Base-by-base conservation (phyloP, 139 green algal genomes). In the Tetraselmis chui region DNA sequence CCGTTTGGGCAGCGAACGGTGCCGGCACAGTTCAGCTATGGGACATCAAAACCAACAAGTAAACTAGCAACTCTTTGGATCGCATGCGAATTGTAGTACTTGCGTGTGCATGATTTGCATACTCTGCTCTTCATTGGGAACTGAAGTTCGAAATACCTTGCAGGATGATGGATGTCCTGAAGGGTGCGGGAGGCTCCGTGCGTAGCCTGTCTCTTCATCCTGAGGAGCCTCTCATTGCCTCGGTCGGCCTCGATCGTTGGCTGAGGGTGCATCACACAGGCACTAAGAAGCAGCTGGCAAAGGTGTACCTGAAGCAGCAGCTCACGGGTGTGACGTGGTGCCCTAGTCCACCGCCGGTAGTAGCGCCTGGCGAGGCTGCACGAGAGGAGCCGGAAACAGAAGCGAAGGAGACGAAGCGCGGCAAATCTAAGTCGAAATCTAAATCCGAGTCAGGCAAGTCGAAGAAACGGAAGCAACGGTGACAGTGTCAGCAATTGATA, bases 21-120 rank as follows among this genome's bases (percentile, higher is more conserved):
- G 45, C 45, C 18, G 45, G 45, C 5, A 25, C 11, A 5, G 45
- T 67, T 5, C 45, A 67, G 45, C 45, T 67, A 18, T 67, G 45
- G 45, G 45, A 67, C 45, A 67, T 67, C 45, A 67, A 5, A 25
- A 18, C 45, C 5, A 67, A 67, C 45, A 67, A 18, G 45, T 67
- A 5, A 67, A 18, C 45, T n/a, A n/a, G n/a, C n/a, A n/a, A n/a
- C n/a, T n/a, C n/a, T n/a, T n/a, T n/a, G n/a, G n/a, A n/a, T n/a
- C n/a, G n/a, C n/a, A n/a, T n/a, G n/a, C n/a, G n/a, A n/a, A n/a
- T n/a, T n/a, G n/a, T n/a, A n/a, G n/a, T n/a, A n/a, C n/a, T n/a
- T n/a, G n/a, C n/a, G n/a, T n/a, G n/a, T n/a, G n/a, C n/a, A n/a
- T 95, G 92, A 91, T 79, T 89, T 27, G 88, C 85, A 30, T 93